Base-by-base conservation (phyloP, 768 basidiomycete species). In the Tubosaeta brunneosetosa region DNA sequence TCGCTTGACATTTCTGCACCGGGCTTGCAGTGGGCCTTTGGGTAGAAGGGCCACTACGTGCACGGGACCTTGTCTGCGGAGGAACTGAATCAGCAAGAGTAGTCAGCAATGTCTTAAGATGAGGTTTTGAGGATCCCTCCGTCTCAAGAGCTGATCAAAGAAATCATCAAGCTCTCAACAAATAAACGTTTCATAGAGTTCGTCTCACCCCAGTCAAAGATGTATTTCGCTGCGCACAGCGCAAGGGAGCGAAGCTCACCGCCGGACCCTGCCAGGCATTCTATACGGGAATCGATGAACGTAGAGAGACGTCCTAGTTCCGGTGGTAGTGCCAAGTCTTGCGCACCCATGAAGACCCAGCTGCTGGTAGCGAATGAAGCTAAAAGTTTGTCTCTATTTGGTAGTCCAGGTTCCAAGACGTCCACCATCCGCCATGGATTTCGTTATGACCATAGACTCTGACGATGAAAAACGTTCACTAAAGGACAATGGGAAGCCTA, bases 381-480 rank as follows among this genome's bases (percentile, higher is more conserved):
- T 10, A 8, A 16, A 6, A 63, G 41, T 64, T 64, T 64, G 49
- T 41, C 43, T 48, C 47, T 61, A 6, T 66, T 64, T 64, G 47
- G 52, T 13, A 34, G n/a, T 29, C 44, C 26, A 0, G 14, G 14
- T 41, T 25, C 25, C 22, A 17, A 4, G 7, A 29, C n/a, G 11
- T 5, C n/a, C 26, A 17, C 31, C 17, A 25, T 34, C 37, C 44
- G 29, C 44, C 51, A 69, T 69, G 67, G 88, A 91, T 69, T 90
- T 88, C 71, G 76, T 91, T 47, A 81, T 88, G 80, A 93, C 91
- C 1, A 77, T 93, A 42, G 89, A 91, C 61, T 92, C 91, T 26
- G 91, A 91, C 59, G 71, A 72, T 19, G 89, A 90, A 66, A 82
- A 81, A 31, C 57, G 52, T n/a, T 55, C 63, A 19, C 55, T 25